phyloP scores from a whole-genome alignment of 345 rosid genomes.

The Reutealis trisperma region DNA sequence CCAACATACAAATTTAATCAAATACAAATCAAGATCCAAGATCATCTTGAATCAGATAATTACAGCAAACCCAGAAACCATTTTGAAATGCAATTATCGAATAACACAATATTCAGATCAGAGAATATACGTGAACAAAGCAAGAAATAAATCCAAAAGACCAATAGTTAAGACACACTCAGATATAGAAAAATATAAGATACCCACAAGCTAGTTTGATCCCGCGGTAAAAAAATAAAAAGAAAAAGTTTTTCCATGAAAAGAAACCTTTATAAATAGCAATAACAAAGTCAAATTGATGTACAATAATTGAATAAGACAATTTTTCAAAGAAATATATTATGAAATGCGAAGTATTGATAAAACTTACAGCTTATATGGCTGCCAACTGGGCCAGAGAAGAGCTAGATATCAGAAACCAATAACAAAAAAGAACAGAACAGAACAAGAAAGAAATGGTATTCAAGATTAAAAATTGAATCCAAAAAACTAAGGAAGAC shows the following conservation, averaged over 20 bases:
- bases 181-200: no score
- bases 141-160: background rate
- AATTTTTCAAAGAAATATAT: no score
- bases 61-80: background rate
- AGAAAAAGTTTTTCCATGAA: background rate
- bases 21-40: constrained; percentile 12
- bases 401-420: background rate
- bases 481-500: constrained; percentile 10
- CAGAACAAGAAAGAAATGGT: background rate
- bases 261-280: background rate
- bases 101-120: constrained; percentile 8
- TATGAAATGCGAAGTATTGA: background rate
- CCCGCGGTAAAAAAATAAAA: background rate
- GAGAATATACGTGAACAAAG: background rate
- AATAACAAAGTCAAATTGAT: background rate
- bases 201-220: background rate
- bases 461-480: background rate
- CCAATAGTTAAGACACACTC: no score
- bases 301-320: background rate
- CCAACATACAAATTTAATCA: background rate
- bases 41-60: background rate
- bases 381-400: background rate
- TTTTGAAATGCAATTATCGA: background rate
- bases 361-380: background rate
- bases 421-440: background rate